Base-by-base conservation (phyloP, 371 early-diverging fungal genomes). In the Circinella umbellata region DNA sequence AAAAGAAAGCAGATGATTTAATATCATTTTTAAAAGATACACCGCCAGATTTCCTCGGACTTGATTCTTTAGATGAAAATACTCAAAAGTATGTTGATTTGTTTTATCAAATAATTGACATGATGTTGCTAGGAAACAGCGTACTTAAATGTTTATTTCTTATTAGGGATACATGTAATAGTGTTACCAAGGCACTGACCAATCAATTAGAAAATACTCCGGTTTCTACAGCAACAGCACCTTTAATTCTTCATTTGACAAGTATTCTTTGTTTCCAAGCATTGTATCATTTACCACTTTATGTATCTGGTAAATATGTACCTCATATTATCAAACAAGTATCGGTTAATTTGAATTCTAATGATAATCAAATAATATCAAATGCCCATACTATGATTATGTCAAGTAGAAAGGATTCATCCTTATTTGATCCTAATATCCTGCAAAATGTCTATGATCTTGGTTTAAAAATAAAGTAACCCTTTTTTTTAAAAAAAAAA, bases 271-370 rank as follows among this genome's bases (percentile, higher is more conserved):
- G 54, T 37, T 77, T 77, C 27, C 74, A 77, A 55, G 20, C 69
- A 4, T 14, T 74, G 18, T 69, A 72, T 54, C 57, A 69, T 14
- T 59, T 64, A 1, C 70, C 73, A 4, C 63, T 77, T 4, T 64
- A 70, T 38, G 78, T 73, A 17, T 77, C 78, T 53, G 78, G 78
- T 46, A 77, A 77, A 55, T 74, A 64, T 66, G 78, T 77, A 7
- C 78, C 78, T 4, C 63, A 67, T 47, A 67, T 77, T 37, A 59
- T 77, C 18, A 64, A 70, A 48, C 74, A 74, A 47, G 59, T 68
- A 9, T 48, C 67, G 0, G 47, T 62, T 17, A 18, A 13, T 34
- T 57, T 70, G 61, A 57, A 65, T 27, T 27, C 64, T 5, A 38
- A 62, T 20, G 49, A 48, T 10, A 55, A 48, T 5, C 37, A 13